Base-by-base conservation (phyloP, 352 stramenopile genomes). In the Phytophthora macrochlamydospora region DNA sequence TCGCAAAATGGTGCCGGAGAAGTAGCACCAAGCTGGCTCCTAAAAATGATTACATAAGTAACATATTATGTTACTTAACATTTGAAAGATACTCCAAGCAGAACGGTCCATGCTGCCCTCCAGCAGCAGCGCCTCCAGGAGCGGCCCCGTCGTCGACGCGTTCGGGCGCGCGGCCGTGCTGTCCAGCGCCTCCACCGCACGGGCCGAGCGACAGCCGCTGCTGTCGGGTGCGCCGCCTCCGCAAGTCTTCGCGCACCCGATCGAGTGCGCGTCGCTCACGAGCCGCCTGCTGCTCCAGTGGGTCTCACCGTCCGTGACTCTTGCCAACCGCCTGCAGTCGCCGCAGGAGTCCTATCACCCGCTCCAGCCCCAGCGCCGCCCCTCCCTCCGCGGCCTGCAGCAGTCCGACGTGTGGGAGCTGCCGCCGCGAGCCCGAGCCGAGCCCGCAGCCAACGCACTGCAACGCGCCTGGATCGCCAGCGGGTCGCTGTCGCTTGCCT, bases 351-450 rank as follows among this genome's bases (percentile, higher is more conserved):
- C 79, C 2, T 12, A 42, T 65, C 69, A 33, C 18, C 66, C 45
- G 67, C 73, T 61, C 63, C 65, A 58, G 28, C 55, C 52, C 51
- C 63, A 45, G 33, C 46, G 78, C 38, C 67, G 75, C 77, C 59
- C 57, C 57, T 12, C 64, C 61, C 77, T 54, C 46, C 65, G 65
- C 28, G 69, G 69, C 4, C 71, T 92, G 52, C 56, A 87, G 35
- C 71, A 87, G 37, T 55, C 58, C 24, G 87, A 94, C 43, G 73
- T 89, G 2, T 94, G 84, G 87, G 62, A 79, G 24, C 73, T 94
- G 37, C 69, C 79, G 18, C 59, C 73, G 8, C 32, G 12, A 7
- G 73, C 82, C 14, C 74, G 75, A 11, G 76, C 75, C 51, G 81
- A 88, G 54, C 61, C 69, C 18, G 78, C 72, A 18, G 73, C 79